These are phyloP conservation scores for Fraxinus ornus DNA, from an alignment of 305 asterid genomes.

Conservation along the genomic window DNA sequence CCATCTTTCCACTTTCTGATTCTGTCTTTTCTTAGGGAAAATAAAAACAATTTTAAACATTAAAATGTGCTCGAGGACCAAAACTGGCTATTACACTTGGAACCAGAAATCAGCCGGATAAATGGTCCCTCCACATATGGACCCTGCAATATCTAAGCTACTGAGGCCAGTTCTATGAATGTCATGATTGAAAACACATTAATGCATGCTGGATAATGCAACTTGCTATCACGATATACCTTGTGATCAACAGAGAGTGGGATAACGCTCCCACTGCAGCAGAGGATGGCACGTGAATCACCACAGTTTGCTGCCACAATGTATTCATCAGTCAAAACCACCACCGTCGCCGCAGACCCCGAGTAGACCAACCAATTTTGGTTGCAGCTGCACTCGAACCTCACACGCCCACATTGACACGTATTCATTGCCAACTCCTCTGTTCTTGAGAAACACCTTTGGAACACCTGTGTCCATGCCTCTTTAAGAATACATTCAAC, in stretches of 20 bases:
- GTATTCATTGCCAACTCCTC: slow-evolving; percentile 32
- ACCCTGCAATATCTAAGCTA: not conserved
- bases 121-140: not conserved
- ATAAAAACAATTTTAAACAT: not conserved
- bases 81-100: not conserved
- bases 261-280: slow-evolving; percentile 31
- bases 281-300: slow-evolving; percentile 65
- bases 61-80: not conserved
- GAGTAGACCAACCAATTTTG: not conserved
- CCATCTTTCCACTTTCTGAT: not conserved
- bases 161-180: not conserved
- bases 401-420: slow-evolving; percentile 33
- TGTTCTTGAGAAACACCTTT: slow-evolving; percentile 31
- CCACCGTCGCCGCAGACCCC: slow-evolving; percentile 58
- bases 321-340: slow-evolving; percentile 36
- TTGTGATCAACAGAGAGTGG: slow-evolving; percentile 60
- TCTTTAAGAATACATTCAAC: slow-evolving; percentile 12
- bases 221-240: slow-evolving; percentile 26
- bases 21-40: not conserved
- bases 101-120: not conserved
- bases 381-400: slow-evolving; percentile 32
- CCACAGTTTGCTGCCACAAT: slow-evolving; percentile 53
- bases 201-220: not conserved
- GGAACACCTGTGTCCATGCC: slow-evolving; percentile 35
- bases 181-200: not conserved